A percentile compares a stretch with the other conserved stretches of the same genome.
Conservation (phyloP, 2,329 filamentous ascomycete genomes). For the Phaeomoniella chlamydospora region DNA sequence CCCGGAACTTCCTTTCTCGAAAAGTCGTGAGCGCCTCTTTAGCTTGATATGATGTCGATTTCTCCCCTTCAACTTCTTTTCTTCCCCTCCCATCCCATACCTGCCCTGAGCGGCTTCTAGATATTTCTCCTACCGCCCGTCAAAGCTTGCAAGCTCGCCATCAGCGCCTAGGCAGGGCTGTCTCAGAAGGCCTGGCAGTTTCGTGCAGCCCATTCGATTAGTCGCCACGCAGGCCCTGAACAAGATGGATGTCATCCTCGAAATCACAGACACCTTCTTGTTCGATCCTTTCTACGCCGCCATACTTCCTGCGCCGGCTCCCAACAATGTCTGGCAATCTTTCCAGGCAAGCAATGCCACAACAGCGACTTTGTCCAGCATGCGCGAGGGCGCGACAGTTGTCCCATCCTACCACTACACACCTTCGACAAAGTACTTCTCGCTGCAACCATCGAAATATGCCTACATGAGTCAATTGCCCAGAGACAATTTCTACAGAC, state of each 20-base stretch:
- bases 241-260: slow-evolving; percentile 84
- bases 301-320: slow-evolving; percentile 46
- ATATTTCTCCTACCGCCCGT: too few relatives aligned
- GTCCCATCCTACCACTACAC: slow-evolving; percentile 48
- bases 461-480: slow-evolving; percentile 68
- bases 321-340: slow-evolving; percentile 36
- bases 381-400: slow-evolving; percentile 22
- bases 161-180: too few relatives aligned
- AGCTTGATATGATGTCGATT: too few relatives aligned
- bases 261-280: slow-evolving; percentile 66
- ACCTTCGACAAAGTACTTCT: slow-evolving; percentile 57
- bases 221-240: too few relatives aligned
- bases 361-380: slow-evolving; percentile 39
- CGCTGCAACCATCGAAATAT: slow-evolving; percentile 54
- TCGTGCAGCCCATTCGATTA: too few relatives aligned
- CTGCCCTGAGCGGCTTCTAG: too few relatives aligned
- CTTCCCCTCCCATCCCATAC: too few relatives aligned
- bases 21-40: too few relatives aligned
- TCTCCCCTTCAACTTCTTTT: too few relatives aligned
- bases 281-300: slow-evolving; percentile 68
- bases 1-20: too few relatives aligned
- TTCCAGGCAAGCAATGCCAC: slow-evolving; percentile 40
- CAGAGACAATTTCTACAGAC: slow-evolving; percentile 64
- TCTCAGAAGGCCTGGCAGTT: too few relatives aligned
- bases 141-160: too few relatives aligned